phyloP scores from a whole-genome alignment of 1,284 basidiomycete species.

The Trichosporon sp. region DNA sequence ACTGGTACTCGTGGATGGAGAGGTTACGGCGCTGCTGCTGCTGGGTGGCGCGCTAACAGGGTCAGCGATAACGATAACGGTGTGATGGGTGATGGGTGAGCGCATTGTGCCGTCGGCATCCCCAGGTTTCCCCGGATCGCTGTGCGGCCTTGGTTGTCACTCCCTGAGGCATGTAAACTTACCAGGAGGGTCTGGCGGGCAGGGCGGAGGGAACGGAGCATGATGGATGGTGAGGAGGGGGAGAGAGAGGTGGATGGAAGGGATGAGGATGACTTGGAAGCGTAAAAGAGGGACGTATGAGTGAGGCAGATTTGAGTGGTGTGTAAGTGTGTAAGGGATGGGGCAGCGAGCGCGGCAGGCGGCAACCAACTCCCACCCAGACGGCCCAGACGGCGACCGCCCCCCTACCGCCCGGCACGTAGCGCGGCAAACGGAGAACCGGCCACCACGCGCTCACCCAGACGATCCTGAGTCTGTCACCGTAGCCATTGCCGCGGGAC shows the following conservation, averaged over 20 bases:
- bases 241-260: slow-evolving; percentile 1
- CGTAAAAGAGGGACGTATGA: neutral
- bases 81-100: slow-evolving; percentile 4
- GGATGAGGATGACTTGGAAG: neutral
- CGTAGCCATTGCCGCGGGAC: neutral
- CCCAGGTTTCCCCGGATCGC: slow-evolving; percentile 13
- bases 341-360: slow-evolving; percentile 13
- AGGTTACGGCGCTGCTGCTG: slow-evolving; percentile 67
- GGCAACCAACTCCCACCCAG: slow-evolving; percentile 14
- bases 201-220: slow-evolving; percentile 13
- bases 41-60: slow-evolving; percentile 23
- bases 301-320: slow-evolving; percentile 12
- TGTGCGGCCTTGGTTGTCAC: neutral
- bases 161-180: slow-evolving; percentile 2
- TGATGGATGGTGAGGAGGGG: slow-evolving; percentile 12
- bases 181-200: slow-evolving; percentile 15
- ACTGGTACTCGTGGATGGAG: slow-evolving; percentile 98
- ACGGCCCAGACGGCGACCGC: neutral
- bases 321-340: no score
- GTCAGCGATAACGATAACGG: slow-evolving; percentile 22
- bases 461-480: neutral
- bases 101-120: slow-evolving; percentile 17
- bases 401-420: neutral
- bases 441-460: slow-evolving; percentile 1
- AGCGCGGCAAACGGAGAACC: slow-evolving; percentile 18